Percentiles rank a stretch among this genome's conserved stretches.
These are phyloP conservation scores for Dictyostelium capitatum DNA, from an alignment of 78 protist genomes.

Conservation along the genomic window DNA sequence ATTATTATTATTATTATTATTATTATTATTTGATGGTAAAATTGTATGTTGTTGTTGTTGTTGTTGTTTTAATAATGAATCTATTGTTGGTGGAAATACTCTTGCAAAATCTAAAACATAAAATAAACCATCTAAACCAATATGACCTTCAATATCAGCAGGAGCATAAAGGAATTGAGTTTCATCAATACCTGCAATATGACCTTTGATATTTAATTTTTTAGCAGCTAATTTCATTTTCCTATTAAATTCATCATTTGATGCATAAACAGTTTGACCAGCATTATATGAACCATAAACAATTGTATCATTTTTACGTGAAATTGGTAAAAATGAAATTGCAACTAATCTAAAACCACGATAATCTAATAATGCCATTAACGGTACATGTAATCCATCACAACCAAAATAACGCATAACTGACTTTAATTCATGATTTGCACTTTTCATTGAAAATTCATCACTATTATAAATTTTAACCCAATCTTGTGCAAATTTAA, in stretches of 20 bases:
- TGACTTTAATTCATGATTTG: constrained; percentile 64
- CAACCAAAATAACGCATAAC: constrained; percentile 83
- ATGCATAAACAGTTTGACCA: constrained; percentile 49
- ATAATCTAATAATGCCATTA: constrained; percentile 81
- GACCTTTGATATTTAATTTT: constrained; percentile 80
- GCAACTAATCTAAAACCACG: constrained; percentile 85
- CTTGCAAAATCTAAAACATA: constrained; percentile 85
- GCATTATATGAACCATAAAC: constrained; percentile 81
- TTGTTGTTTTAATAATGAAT: constrained; percentile 6
- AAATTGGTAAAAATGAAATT: constrained; percentile 80
- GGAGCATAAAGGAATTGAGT: constrained; percentile 72
- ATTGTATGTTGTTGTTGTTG: background rate
- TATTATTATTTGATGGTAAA: background rate
- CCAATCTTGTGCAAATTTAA: constrained; percentile 81
- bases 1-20: constrained; percentile 5
- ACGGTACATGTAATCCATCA: constrained; percentile 83
- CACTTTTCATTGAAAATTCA: constrained; percentile 74
- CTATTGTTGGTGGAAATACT: constrained; percentile 78
- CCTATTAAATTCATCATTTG: background rate
- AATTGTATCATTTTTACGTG: constrained; percentile 20
- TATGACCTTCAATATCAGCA: constrained; percentile 84
- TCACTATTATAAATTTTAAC: constrained; percentile 68
- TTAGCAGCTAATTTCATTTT: constrained; percentile 77
- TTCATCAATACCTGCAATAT: constrained; percentile 58
- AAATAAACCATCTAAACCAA: constrained; percentile 58